Base-by-base conservation (phyloP, 257 asterid genomes). In the Ophiorrhiza pumila region DNA sequence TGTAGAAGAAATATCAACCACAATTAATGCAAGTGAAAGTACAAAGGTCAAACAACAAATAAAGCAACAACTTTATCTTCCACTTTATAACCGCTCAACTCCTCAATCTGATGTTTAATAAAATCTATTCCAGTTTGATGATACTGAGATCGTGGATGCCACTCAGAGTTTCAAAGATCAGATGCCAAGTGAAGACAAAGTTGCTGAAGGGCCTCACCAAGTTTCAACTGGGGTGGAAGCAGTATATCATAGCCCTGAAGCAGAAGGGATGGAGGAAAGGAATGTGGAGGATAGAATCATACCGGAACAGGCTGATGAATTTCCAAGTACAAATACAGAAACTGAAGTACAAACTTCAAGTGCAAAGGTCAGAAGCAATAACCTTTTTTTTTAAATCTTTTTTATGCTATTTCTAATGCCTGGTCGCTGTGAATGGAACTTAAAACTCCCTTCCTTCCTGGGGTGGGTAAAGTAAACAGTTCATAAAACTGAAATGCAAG, bases 331-430 rank as follows among this genome's bases (percentile, higher is more conserved):
- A 71, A n/a, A 66, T 41, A 75, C 32, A 35, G n/a, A 67, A 49
- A 65, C 71, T n/a, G 83, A 65, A 68, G 72, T 59, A 56, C 69
- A 68, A 62, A 74, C 65, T 70, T 70, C 80, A 76, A 64, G 31
- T 60, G 65, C 76, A 82, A 80, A 79, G 86, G 91, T 81, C 17
- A 55, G 61, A 71, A 67, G 43, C 47, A 67, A 27, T 43, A 34
- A 45, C 75, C 47, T 66, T 73, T 70, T 62, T 57, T 63, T 53
- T 41, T 60, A 43, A 37, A 39, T 64, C 17, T 39, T 71, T 68
- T 41, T 57, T 12, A 39, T 32, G 49, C 39, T 74, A 49, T 22
- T n/a, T 13, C 60, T 55, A 50, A 65, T 46, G 50, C 69, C 41
- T 18, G 71, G 55, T 50, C 65, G 29, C 49, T 59, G 22, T 23